Evolutionary conservation across 2,329 filamentous ascomycete genomes (phyloP).

Genomic region (Fusarium vanettenii): DNA sequence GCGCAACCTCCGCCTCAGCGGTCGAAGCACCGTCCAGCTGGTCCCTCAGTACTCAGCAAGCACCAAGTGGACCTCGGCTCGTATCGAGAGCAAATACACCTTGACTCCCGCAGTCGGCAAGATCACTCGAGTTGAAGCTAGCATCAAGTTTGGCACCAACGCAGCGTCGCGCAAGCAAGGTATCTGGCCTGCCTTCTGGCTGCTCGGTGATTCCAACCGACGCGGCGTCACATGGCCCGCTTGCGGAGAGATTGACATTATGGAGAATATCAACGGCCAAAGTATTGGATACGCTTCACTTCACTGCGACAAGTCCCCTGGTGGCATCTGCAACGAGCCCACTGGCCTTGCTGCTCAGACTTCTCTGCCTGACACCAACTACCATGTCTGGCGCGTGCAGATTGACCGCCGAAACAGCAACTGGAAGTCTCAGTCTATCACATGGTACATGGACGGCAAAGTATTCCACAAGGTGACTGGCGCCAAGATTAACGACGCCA

Average conservation of each 20-base stretch:
- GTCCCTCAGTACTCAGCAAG: slow-evolving; percentile 56
- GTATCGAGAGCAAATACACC: slow-evolving; percentile 62
- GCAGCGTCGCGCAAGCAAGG: slow-evolving; percentile 59
- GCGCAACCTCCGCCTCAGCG: slow-evolving; percentile 62
- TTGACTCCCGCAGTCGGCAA: slow-evolving; percentile 60
- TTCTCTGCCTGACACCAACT: slow-evolving; percentile 53
- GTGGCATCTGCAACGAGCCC: slow-evolving; percentile 65
- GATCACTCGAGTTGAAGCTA: slow-evolving; percentile 59
- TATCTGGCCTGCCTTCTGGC: slow-evolving; percentile 70
- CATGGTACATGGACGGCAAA: slow-evolving; percentile 61
- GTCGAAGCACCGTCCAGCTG: slow-evolving; percentile 62
- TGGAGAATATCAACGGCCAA: slow-evolving; percentile 66
- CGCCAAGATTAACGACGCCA: slow-evolving; percentile 55
- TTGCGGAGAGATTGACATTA: slow-evolving; percentile 68
- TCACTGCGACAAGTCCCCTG: slow-evolving; percentile 60
- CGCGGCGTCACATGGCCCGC: slow-evolving; percentile 62
- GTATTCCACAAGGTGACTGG: slow-evolving; percentile 59
- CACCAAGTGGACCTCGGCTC: slow-evolving; percentile 64
- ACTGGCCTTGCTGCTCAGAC: slow-evolving; percentile 53
- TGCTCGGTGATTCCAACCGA: slow-evolving; percentile 62
- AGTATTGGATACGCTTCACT: slow-evolving; percentile 60
- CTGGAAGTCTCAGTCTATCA: slow-evolving; percentile 62
- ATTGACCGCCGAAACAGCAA: slow-evolving; percentile 60
- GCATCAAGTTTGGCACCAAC: slow-evolving; percentile 60
- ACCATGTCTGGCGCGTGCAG: slow-evolving; percentile 62